A percentile compares a stretch with the other conserved stretches of the same genome.
Evolutionary conservation across 1,284 basidiomycete genomes (phyloP).

Genomic region (Lignosus rhinocerotis): DNA sequence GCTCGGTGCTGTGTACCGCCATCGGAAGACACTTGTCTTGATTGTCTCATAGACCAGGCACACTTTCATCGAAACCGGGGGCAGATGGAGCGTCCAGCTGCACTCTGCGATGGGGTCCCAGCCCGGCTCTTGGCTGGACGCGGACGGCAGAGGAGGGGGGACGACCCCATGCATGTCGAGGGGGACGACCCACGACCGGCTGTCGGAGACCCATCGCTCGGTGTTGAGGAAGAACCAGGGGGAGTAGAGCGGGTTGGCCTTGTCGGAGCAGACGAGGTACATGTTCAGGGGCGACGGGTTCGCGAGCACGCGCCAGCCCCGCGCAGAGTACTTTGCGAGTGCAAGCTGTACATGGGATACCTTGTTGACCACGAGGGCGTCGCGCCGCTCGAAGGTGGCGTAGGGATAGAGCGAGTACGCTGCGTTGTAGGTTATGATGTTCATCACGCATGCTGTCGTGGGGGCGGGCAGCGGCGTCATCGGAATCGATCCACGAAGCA

Average conservation of each 20-base stretch:
- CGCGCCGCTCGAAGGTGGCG: slow-evolving; percentile 33
- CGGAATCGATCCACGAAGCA: no score
- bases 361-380: slow-evolving; percentile 8
- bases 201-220: slow-evolving; percentile 32
- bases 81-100: slow-evolving; percentile 26
- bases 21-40: slow-evolving; percentile 9
- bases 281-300: slow-evolving; percentile 4
- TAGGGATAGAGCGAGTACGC: slow-evolving; percentile 38
- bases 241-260: neutral
- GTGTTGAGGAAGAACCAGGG: slow-evolving; percentile 2
- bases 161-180: slow-evolving; percentile 28
- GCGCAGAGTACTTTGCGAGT: slow-evolving; percentile 30
- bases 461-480: neutral
- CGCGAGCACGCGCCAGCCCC: slow-evolving; percentile 31
- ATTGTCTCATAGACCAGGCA: neutral
- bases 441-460: slow-evolving; percentile 48
- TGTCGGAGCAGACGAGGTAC: neutral
- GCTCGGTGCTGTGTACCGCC: slow-evolving; percentile 16
- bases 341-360: neutral
- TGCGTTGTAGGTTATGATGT: slow-evolving; percentile 35
- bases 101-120: slow-evolving; percentile 30
- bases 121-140: slow-evolving; percentile 16
- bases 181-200: slow-evolving; percentile 30
- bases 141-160: slow-evolving; percentile 20
- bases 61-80: neutral